phyloP scores from a whole-genome alignment of 2,329 filamentous ascomycete genomes.

The Fusarium incarnatum region DNA sequence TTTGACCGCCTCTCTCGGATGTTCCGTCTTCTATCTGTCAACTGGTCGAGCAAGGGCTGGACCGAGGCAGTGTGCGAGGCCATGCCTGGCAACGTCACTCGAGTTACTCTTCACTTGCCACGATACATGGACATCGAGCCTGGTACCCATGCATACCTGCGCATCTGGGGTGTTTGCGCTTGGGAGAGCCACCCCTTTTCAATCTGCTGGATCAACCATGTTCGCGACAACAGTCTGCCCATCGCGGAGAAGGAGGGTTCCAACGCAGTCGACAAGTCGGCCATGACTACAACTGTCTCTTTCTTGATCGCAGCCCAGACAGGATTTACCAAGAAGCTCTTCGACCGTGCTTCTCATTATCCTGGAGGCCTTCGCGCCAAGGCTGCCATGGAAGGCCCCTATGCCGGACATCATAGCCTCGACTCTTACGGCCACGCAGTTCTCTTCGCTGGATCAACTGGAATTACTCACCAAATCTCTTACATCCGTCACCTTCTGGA shows the following conservation, averaged over 20 bases:
- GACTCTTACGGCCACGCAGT: conserved; percentile 93
- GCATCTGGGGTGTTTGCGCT: conserved; percentile 72
- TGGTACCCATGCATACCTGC: conserved; percentile 80
- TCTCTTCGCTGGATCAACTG: conserved; percentile 91
- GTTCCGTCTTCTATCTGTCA: conserved; percentile 72
- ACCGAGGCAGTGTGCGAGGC: conserved; percentile 75
- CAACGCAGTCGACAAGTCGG: conserved; percentile 55
- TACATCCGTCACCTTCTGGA: conserved; percentile 83
- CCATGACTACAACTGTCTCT: conserved; percentile 70
- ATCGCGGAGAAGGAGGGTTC: conserved; percentile 57
- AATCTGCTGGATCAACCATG: conserved; percentile 77
- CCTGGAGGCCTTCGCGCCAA: conserved; percentile 69
- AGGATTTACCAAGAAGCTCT: conserved; percentile 87
- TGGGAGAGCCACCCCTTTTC: conserved; percentile 86
- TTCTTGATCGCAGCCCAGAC: conserved; percentile 90
- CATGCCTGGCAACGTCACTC: conserved; percentile 75
- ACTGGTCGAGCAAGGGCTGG: conserved; percentile 68
- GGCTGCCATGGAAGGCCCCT: conserved; percentile 90
- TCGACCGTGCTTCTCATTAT: conserved; percentile 71
- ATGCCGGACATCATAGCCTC: conserved; percentile 84
- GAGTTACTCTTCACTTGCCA: conserved; percentile 77
- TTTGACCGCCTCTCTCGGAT: conserved; percentile 75
- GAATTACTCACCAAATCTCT: conserved; percentile 94
- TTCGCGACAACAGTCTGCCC: conserved; percentile 54
- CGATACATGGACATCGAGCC: conserved; percentile 74